Conservation (phyloP, 2,329 filamentous ascomycete species). For the Fusarium sp. region DNA sequence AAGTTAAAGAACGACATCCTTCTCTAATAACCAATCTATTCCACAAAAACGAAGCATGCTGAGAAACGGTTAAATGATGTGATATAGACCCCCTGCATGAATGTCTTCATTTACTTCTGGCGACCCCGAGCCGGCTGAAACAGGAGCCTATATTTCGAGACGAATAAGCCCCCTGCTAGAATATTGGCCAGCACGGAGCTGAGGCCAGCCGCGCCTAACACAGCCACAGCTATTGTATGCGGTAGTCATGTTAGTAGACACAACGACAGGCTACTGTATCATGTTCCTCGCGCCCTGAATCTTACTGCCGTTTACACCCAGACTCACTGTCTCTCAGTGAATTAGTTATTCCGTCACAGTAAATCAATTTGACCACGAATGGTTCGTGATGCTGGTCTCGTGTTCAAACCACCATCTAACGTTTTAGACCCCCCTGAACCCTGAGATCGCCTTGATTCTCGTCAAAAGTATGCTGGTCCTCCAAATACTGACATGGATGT, state of each 20-base stretch:
- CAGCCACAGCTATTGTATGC: slow-evolving; percentile 14
- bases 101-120: slow-evolving; percentile 25
- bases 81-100: slow-evolving; percentile 30
- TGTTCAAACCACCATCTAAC: slow-evolving; percentile 24
- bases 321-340: neutral
- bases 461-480: neutral
- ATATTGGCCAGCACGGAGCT: neutral
- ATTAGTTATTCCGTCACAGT: slow-evolving; percentile 7
- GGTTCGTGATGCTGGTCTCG: slow-evolving; percentile 17
- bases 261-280: slow-evolving; percentile 12
- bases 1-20: slow-evolving; percentile 10
- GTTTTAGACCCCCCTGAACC: slow-evolving; percentile 20
- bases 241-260: slow-evolving; percentile 19
- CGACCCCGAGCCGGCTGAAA: slow-evolving; percentile 35
- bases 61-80: neutral
- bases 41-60: slow-evolving; percentile 9
- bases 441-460: slow-evolving; percentile 24
- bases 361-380: slow-evolving; percentile 1
- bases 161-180: slow-evolving; percentile 22
- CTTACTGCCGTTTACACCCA: neutral
- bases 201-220: slow-evolving; percentile 25
- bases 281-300: slow-evolving; percentile 14
- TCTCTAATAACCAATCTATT: slow-evolving; percentile 24
- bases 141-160: slow-evolving; percentile 31
- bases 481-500: slow-evolving; percentile 25